Percentiles rank a stretch among this genome's conserved stretches.
Evolutionary conservation across 1,284 basidiomycete genomes (phyloP).

Genomic region (Omphalotus olearius): DNA sequence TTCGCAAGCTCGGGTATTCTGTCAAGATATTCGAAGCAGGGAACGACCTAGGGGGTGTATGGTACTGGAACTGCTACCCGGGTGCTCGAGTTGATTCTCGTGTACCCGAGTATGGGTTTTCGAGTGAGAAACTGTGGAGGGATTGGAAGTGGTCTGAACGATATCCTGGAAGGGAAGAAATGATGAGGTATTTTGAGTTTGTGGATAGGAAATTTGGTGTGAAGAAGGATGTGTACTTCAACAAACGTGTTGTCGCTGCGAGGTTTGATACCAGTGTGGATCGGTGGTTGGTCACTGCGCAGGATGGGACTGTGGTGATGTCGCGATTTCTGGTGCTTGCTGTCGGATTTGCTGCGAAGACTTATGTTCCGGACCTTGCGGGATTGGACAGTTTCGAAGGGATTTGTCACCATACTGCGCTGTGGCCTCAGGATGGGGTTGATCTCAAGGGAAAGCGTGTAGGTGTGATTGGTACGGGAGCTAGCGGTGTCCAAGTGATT

Average conservation of each 20-base stretch:
- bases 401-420: constrained; percentile 20
- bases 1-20: constrained; percentile 2
- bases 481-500: constrained; percentile 25
- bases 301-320: constrained; percentile 13
- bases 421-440: constrained; percentile 22
- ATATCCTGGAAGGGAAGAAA: constrained; percentile 20
- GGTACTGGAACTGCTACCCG: constrained; percentile 1
- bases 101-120: constrained; percentile 16
- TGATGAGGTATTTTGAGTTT: constrained; percentile 21
- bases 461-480: constrained; percentile 13
- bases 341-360: constrained; percentile 21
- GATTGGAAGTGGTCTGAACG: constrained; percentile 23
- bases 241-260: constrained; percentile 21
- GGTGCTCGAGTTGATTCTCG: constrained; percentile 9
- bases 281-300: constrained; percentile 20
- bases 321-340: constrained; percentile 21
- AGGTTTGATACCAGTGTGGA: constrained; percentile 18
- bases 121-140: constrained; percentile 22
- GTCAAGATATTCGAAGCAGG: constrained; percentile 8
- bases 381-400: constrained; percentile 23
- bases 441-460: constrained; percentile 19
- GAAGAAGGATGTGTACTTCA: constrained; percentile 20
- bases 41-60: constrained; percentile 6
- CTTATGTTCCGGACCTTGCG: constrained; percentile 18
- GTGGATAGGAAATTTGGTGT: constrained; percentile 23